Percentiles rank a stretch among this genome's conserved stretches.
Evolutionary conservation across 768 basidiomycete species (phyloP).

Genomic region (Podaxis rugospora): DNA sequence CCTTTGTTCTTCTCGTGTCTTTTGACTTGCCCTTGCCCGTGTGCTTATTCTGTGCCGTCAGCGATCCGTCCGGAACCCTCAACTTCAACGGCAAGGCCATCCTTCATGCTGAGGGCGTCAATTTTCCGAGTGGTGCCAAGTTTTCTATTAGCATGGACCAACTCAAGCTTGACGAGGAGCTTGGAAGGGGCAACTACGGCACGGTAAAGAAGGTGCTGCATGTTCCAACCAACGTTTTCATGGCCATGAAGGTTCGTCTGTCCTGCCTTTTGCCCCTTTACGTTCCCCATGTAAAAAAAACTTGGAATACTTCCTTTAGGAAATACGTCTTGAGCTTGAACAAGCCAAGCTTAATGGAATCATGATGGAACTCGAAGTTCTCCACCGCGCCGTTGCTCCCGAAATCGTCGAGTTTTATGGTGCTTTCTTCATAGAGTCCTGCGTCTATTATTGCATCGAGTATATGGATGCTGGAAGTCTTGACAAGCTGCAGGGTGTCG

Average conservation of each 20-base stretch:
- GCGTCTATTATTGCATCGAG: slow-evolving; percentile 99
- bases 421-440: slow-evolving; percentile 99
- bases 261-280: slow-evolving; percentile 9
- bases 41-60: slow-evolving; percentile 23
- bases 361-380: slow-evolving; percentile 97
- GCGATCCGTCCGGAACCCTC: slow-evolving; percentile 94
- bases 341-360: slow-evolving; percentile 91
- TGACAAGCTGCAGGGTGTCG: slow-evolving; percentile 66
- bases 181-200: slow-evolving; percentile 96
- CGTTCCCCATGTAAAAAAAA: slow-evolving; percentile 3
- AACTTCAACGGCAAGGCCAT: slow-evolving; percentile 94
- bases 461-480: slow-evolving; percentile 99
- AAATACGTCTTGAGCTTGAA: slow-evolving; percentile 96
- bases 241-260: slow-evolving; percentile 93
- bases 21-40: not conserved
- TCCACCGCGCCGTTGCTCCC: slow-evolving; percentile 87
- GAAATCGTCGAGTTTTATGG: slow-evolving; percentile 99
- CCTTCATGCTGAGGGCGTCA: slow-evolving; percentile 78
- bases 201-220: slow-evolving; percentile 96
- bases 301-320: slow-evolving; percentile 42
- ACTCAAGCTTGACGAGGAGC: slow-evolving; percentile 85
- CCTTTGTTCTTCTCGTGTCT: slow-evolving; percentile 10
- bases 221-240: slow-evolving; percentile 88
- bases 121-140: slow-evolving; percentile 85
- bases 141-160: slow-evolving; percentile 95